Conservation (phyloP, 306 rosid genomes). For the Castanea sativa region DNA sequence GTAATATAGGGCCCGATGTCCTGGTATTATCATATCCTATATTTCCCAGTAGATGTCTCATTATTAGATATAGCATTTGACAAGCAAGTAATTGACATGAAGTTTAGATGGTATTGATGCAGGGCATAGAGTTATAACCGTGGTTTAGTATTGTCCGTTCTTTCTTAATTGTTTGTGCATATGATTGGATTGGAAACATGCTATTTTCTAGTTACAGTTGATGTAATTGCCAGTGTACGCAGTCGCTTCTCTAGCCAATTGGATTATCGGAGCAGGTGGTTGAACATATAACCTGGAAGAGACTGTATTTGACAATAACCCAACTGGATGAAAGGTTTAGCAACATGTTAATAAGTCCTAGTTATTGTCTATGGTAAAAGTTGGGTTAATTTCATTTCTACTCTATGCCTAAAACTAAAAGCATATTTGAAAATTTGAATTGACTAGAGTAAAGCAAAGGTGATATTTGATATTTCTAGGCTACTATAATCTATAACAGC, state of each 20-base stretch:
- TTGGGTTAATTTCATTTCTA: neutral
- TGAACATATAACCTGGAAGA: neutral
- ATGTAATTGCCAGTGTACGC: too few relatives aligned
- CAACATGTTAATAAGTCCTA: too few relatives aligned
- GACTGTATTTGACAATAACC: neutral
- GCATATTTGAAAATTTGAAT: too few relatives aligned
- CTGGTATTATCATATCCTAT: neutral
- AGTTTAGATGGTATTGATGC: too few relatives aligned
- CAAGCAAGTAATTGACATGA: neutral
- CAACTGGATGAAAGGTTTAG: neutral
- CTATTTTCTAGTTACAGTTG: too few relatives aligned
- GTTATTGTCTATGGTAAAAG: neutral
- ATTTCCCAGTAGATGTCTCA: neutral
- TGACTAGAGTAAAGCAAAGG: too few relatives aligned
- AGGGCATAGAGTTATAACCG: neutral
- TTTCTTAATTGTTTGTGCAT: neutral
- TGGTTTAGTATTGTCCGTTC: neutral
- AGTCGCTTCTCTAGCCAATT: too few relatives aligned
- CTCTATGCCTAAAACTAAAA: neutral
- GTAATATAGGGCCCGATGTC: constrained; percentile 3
- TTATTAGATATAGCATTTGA: neutral
- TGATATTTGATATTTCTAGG: too few relatives aligned
- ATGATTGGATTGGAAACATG: too few relatives aligned
- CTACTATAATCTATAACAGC: too few relatives aligned
- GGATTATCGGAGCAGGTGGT: too few relatives aligned